phyloP scores from a whole-genome alignment of 768 basidiomycete genomes.

The Podaxis pistillaris region DNA sequence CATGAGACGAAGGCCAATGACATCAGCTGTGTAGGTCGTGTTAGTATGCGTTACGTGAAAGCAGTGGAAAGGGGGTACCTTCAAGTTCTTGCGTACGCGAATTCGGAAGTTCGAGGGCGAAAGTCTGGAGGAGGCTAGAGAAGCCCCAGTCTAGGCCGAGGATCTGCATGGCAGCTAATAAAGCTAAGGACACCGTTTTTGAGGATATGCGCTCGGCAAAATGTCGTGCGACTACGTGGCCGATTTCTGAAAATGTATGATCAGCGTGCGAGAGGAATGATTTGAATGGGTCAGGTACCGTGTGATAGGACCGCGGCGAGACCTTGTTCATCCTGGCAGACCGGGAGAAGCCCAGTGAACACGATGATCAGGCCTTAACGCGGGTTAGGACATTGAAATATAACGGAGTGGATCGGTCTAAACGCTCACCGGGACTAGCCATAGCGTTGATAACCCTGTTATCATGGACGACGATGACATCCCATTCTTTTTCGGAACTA shows the following conservation, averaged over 20 bases:
- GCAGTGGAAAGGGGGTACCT: conserved; percentile 38
- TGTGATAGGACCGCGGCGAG: conserved; percentile 84
- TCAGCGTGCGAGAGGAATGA: neutral
- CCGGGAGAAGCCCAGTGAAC: conserved; percentile 84
- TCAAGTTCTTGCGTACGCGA: conserved; percentile 80
- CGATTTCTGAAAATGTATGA: neutral
- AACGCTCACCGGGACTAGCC: conserved; percentile 61
- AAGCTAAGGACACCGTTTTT: conserved; percentile 36
- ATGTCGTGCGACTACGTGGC: conserved; percentile 34
- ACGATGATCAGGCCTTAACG: conserved; percentile 71
- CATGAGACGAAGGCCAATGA: conserved; percentile 79
- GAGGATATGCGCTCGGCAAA: conserved; percentile 57
- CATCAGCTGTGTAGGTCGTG: conserved; percentile 58
- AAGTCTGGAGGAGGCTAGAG: conserved; percentile 41
- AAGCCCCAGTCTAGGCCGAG: conserved; percentile 60
- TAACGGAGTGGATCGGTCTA: neutral
- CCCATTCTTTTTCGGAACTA: conserved; percentile 49
- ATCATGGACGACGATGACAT: conserved; percentile 79
- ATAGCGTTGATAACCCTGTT: conserved; percentile 71
- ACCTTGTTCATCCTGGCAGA: conserved; percentile 76
- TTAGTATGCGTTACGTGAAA: neutral
- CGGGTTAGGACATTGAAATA: neutral
- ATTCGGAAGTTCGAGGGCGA: conserved; percentile 75
- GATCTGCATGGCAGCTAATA: conserved; percentile 41
- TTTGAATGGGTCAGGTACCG: conserved; percentile 42